Evolutionary conservation across 2,329 filamentous ascomycete genomes (phyloP), one percentile per base, ranked within the genome.

Genomic region (Colletotrichum endophyticum): DNA sequence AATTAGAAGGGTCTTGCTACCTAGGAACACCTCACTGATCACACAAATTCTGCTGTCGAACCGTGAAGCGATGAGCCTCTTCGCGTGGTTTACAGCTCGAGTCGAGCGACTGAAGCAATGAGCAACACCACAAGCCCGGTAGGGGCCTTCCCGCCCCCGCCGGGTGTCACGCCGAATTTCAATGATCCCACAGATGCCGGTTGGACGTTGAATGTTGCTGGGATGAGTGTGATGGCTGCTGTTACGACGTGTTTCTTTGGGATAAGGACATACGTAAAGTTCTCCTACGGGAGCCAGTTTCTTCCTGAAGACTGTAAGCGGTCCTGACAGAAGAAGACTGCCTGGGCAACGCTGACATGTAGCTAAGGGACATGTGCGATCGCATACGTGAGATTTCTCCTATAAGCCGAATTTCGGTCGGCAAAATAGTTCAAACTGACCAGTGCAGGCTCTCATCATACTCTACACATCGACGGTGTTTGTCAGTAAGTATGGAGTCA

Each of bases 121-220:
- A 76, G 64, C 71, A 63, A 76, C 59, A 44, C 57, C 34, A 69
- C 73, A 28, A 32, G 44, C 49, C 73, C 68, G 69, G 34, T 68
- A 3, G 79, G 79, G 32, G 75, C 76, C 8, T 67, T 78, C 11
- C 79, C 80, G 22, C 79, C 80, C 5, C 80, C 80, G 34, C 79
- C 79, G 39, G 80, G 80, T 49, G 76, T 79, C 22, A 77, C 64
- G 7, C 78, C 79, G 16, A 70, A 80, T 75, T 78, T 81, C 62
- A 72, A 79, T 5, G 36, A 79, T 39, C 80, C 79, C 25, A 34
- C 66, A 22, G 78, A 78, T 49, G 74, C 70, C 5, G 67, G 74
- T 3, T 73, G 75, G 76, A 67, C 66, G 49, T 22, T 73, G 32
- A 75, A 79, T 25, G 56, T 80, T 4, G 75, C 56, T 5, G 75